A percentile compares a stretch with the other conserved stretches of the same genome.
Evolutionary conservation across 192 early-diverging fungal genomes (phyloP).

Genomic region (Coemansia sp.): DNA sequence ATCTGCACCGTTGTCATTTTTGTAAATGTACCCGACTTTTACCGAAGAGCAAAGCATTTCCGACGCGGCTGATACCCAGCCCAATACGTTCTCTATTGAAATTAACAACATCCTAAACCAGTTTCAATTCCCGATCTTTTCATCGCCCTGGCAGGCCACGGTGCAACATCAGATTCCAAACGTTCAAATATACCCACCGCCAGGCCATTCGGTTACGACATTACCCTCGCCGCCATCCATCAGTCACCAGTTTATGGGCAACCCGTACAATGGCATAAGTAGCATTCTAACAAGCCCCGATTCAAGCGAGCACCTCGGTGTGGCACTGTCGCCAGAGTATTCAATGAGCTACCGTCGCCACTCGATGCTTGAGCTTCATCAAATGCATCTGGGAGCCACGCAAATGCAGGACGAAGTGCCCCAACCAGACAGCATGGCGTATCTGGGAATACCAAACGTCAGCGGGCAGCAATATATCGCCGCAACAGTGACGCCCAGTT

Average conservation of each 20-base stretch:
- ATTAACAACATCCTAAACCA: slow-evolving; percentile 1
- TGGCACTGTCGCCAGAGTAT: background rate
- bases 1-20: slow-evolving; percentile 5
- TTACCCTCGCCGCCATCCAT: background rate
- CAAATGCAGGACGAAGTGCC: background rate
- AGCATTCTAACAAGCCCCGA: background rate
- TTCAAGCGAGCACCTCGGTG: background rate
- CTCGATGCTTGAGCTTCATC: background rate
- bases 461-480: background rate
- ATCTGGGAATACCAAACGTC: background rate
- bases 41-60: slow-evolving; percentile 3
- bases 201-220: background rate
- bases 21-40: slow-evolving; percentile 9
- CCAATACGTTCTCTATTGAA: background rate
- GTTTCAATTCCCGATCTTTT: background rate
- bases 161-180: background rate
- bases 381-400: slow-evolving; percentile 4
- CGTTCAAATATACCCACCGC: background rate
- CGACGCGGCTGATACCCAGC: slow-evolving; percentile 6
- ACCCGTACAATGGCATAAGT: background rate
- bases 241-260: background rate
- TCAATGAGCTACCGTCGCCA: slow-evolving; percentile 2
- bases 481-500: background rate
- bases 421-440: background rate
- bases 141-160: background rate